Base-by-base conservation (phyloP, 164 flowering plant genomes). In the Magnolia sinica region DNA sequence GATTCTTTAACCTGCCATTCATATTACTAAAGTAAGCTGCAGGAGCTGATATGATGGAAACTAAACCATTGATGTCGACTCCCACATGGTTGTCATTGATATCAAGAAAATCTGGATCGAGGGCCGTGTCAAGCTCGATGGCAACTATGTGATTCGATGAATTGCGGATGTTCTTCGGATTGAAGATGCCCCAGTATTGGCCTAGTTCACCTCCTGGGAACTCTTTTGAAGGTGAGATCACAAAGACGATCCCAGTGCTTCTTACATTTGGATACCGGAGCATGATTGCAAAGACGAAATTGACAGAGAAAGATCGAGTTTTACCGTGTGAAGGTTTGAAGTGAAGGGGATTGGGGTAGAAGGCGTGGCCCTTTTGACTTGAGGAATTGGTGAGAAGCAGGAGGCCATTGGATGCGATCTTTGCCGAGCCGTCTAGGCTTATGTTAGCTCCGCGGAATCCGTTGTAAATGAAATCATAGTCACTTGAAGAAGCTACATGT, bases 181-280 rank as follows among this genome's bases (percentile, higher is more conserved):
- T 86, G 73, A 87, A 82, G 37, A 88, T 78, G 8, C 91, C 89
- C 8, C 87, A 68, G 70, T 77, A 84, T 18, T 79, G 63, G 58
- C 66, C 31, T 22, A 90, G 87, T 22, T 79, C 80, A 29, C 85
- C 84, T 3, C 79, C 80, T 1, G 37, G 66, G 49, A 82, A 76
- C 13, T 84, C 72, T 49, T 78, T 74, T 0, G 85, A 59, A 1
- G 87, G 77, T 4, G 89, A 68, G 64, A 91, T 79, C 0, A 86
- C 74, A 82, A 91, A 88, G 65, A 91, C 90, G 9, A 89, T 63
- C 31, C 92, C 94, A 73, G 89, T 90, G 68, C 91, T 91, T 45
- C 87, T 89, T 20, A 84, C 82, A 55, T 70, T 80, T 0, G 86
- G 86, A 20, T 77, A 84, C 73, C 85, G 79, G 5, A 88, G 88